Evolutionary conservation across 106 monocot species (phyloP), one percentile per base, ranked within the genome.

Genomic region (Dendrobium chrysotoxum): DNA sequence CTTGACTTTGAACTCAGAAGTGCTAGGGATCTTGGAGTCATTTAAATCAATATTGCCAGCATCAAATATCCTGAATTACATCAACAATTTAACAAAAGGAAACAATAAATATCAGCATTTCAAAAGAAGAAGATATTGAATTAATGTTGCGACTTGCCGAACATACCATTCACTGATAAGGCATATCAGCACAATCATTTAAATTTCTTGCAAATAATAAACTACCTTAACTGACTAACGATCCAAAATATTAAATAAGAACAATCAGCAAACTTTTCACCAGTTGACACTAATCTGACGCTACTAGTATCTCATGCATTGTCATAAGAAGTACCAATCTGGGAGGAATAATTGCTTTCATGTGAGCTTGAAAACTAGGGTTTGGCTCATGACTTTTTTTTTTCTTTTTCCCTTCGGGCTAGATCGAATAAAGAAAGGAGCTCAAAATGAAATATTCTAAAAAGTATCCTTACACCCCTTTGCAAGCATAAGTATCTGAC

Each of bases 41-140:
- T 88, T 86, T 71, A 89, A n/a, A 20, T 89, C 85, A 28, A 83
- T 79, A 44, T 88, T 85, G 12, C 91, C 90, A 45, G 86, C 85
- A 74, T 94, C 94, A 80, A 98, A 98, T 40, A 94, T 94, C 50
- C 97, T 98, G 81, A 80, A 89, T 80, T 78, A 25, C 76, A 76
- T 28, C 23, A 47, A 76, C n/a, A 47, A 76, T 26, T 45, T 47
- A 45, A 76, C 10, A 76, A 47, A 76, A 74, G 21, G 16, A 15
- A n/a, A 74, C 6, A 38, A 15, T 26, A 26, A 5, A 65, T 26
- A 65, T 23, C 11, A 65, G 13, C 64, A 65, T 26, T 4, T 65
- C 64, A 65, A 25, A 65, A 65, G 64, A 26, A 64, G 26, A 26
- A 65, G 18, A 61, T 5, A 7, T 65, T 1, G 2, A 13, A 65